Evolutionary conservation across 2,329 filamentous ascomycete genomes (phyloP).

Genomic region (Tothia fuscella): DNA sequence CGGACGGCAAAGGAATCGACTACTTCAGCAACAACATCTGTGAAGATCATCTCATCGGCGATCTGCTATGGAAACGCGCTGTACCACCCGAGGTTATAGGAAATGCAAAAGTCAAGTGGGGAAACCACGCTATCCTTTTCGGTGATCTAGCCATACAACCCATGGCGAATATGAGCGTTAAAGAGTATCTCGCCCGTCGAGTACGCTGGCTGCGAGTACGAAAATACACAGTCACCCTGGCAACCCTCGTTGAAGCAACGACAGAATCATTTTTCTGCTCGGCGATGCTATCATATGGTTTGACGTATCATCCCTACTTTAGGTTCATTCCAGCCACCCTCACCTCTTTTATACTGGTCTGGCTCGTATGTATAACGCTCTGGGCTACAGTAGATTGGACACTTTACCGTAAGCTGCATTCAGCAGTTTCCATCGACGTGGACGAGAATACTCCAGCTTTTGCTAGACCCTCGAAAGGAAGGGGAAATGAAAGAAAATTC

Average conservation of each 20-base stretch:
- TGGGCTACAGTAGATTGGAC: constrained; percentile 72
- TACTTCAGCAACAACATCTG: constrained; percentile 95
- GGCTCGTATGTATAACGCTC: constrained; percentile 48
- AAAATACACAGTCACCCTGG: constrained; percentile 83
- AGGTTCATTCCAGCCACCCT: constrained; percentile 52
- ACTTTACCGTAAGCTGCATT: constrained; percentile 64
- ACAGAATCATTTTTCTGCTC: constrained; percentile 82
- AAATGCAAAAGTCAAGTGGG: constrained; percentile 34
- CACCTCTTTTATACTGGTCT: constrained; percentile 51
- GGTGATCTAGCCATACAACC: constrained; percentile 87
- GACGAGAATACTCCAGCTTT: constrained; percentile 67
- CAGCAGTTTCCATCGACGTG: constrained; percentile 54
- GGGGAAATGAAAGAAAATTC: constrained; percentile 43
- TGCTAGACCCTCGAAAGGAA: constrained; percentile 33
- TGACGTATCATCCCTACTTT: constrained; percentile 26
- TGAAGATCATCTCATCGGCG: constrained; percentile 92
- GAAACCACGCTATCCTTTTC: constrained; percentile 72
- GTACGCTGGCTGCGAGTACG: constrained; percentile 85
- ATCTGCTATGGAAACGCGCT: constrained; percentile 68
- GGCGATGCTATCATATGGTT: constrained; percentile 20
- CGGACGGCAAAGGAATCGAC: constrained; percentile 60
- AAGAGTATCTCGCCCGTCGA: constrained; percentile 66
- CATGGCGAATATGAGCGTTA: constrained; percentile 66
- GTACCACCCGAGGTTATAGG: constrained; percentile 25
- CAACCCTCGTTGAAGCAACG: constrained; percentile 84